Conservation (phyloP, 1,284 basidiomycete species). For the Omphalotus olearius region DNA sequence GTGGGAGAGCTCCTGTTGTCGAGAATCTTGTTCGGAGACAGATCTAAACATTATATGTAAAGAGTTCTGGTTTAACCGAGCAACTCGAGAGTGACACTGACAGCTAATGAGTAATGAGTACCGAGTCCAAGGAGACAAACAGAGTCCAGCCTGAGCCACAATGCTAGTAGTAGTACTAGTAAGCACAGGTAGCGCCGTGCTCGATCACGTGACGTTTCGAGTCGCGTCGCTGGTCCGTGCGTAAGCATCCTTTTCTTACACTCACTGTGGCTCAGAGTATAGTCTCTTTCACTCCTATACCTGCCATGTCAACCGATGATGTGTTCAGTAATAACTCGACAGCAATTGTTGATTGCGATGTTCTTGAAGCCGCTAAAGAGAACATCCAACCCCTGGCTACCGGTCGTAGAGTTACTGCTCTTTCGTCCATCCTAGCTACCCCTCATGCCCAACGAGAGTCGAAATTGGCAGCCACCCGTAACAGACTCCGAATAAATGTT, state of each 20-base stretch:
- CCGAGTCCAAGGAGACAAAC: no score
- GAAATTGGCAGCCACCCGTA: conserved; percentile 58
- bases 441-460: conserved; percentile 71
- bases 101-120: no score
- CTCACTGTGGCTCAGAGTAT: background rate
- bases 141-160: no score
- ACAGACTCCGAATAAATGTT: conserved; percentile 51
- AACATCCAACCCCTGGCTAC: conserved; percentile 76
- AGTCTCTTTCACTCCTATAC: conserved; percentile 1
- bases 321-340: conserved; percentile 28
- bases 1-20: no score
- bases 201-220: no score
- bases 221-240: no score
- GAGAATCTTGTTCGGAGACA: no score
- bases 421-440: conserved; percentile 66
- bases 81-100: no score
- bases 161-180: no score
- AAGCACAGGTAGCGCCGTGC: no score
- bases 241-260: background rate
- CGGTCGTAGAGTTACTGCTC: conserved; percentile 68
- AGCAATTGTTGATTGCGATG: conserved; percentile 67
- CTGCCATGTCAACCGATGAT: conserved; percentile 23
- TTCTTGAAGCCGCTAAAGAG: conserved; percentile 79
- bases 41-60: no score
- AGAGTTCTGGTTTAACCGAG: no score